phyloP scores from a whole-genome alignment of 495 filamentous ascomycete genomes.

The Hyphodiscus hymeniophilus region DNA sequence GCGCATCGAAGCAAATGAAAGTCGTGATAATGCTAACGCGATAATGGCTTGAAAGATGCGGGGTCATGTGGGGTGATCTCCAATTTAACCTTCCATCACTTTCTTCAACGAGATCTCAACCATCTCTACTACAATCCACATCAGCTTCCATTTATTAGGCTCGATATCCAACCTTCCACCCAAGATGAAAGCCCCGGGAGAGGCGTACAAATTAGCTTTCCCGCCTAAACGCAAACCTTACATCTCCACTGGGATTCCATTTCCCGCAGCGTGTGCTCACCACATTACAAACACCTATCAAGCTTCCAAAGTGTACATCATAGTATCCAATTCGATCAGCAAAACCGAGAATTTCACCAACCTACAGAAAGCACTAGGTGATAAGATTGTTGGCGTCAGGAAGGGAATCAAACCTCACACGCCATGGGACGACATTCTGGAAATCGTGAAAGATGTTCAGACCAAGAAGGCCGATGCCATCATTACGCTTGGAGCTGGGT shows the following conservation, averaged over 20 bases:
- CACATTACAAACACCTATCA: slow-evolving; percentile 27
- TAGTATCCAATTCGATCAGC: slow-evolving; percentile 49
- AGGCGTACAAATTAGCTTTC: slow-evolving; percentile 35
- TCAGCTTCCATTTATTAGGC: no score
- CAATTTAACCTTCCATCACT: no score
- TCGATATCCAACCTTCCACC: no score
- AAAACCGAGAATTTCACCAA: slow-evolving; percentile 42
- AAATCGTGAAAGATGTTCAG: slow-evolving; percentile 42
- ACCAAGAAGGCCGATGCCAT: slow-evolving; percentile 43
- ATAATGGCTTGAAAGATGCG: no score
- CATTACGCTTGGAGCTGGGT: slow-evolving; percentile 54
- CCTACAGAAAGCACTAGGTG: slow-evolving; percentile 37
- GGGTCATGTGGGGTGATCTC: no score
- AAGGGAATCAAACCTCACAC: slow-evolving; percentile 54
- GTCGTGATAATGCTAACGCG: no score
- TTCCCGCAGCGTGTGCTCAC: slow-evolving; percentile 30
- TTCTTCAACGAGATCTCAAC: no score
- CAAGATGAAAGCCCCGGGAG: no score
- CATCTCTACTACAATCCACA: no score
- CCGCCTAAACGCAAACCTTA: slow-evolving; percentile 27
- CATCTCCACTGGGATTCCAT: slow-evolving; percentile 37
- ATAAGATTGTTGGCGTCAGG: slow-evolving; percentile 42
- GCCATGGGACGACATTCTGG: slow-evolving; percentile 49
- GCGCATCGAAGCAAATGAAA: no score
- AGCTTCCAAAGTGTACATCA: slow-evolving; percentile 39